Evolutionary conservation across 164 flowering plant species (phyloP).

Genomic region (Echeveria elegans): DNA sequence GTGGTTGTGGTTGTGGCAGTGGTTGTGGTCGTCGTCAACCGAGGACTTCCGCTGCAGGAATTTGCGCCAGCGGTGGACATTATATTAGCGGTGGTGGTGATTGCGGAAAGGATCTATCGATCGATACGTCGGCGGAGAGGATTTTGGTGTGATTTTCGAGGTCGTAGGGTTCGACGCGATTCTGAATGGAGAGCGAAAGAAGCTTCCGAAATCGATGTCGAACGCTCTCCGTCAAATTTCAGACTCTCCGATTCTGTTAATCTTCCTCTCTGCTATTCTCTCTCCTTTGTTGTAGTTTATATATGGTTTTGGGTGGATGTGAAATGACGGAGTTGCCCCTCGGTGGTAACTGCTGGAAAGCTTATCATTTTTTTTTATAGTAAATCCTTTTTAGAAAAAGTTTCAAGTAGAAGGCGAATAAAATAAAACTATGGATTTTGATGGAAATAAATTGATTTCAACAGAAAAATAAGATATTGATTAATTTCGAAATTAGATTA

Average conservation of each 20-base stretch:
- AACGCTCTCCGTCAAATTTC: not conserved
- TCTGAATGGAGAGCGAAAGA: not conserved
- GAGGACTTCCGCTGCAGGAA: constrained; percentile 6
- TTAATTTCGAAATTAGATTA: no score
- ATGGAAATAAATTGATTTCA: no score
- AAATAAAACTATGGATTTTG: no score
- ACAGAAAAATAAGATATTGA: no score
- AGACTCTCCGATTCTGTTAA: not conserved
- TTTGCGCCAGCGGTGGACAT: not conserved
- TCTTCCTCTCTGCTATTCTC: not conserved
- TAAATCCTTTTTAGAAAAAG: no score
- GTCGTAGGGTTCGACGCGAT: not conserved
- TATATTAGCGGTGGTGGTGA: not conserved
- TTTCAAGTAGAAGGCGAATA: no score
- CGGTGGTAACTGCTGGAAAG: no score
- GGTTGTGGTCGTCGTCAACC: not conserved
- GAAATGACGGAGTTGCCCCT: no score
- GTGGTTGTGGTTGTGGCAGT: no score
- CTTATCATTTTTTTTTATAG: no score
- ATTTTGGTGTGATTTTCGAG: not conserved
- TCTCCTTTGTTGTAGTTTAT: no score
- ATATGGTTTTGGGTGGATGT: no score
- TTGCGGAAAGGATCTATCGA: not conserved
- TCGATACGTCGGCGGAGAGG: not conserved
- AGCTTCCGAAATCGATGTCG: not conserved